Base-by-base conservation (phyloP, 1,284 basidiomycete genomes). In the Naganishia sp. region DNA sequence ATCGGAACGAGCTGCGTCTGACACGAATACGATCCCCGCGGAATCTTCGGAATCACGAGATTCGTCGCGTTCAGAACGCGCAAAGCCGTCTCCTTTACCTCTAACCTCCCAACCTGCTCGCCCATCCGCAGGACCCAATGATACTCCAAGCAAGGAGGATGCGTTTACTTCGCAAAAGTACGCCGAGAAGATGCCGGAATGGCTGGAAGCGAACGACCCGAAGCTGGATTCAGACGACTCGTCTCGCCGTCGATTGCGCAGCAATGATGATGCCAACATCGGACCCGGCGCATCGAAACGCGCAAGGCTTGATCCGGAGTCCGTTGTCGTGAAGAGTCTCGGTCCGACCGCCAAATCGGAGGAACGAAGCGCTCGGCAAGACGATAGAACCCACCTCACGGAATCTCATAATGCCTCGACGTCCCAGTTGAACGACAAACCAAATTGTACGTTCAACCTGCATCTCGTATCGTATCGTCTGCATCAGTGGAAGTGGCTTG, bases 401-500 rank as follows among this genome's bases (percentile, higher is more conserved):
- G 39, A 49, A 17, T 60, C 57, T 9, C 9, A 5, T 21, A 10
- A 18, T 28, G 57, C 46, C 17, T 41, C 25, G 35, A 39, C 15
- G 32, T 57, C 55, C 25, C 23, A n/a, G 35, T 18, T 35, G 47
- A 21, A 35, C 57, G 57, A 50, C 57, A 61, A 61, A 23, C 46
- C 47, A 61, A 61, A 61, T n/a, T 51, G 57, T 61, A 61, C 57
- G 57, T 61, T 47, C 21, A 39, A 13, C 28, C 28, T 51, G 57
- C 32, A 41, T 39, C 18, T 23, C 41, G 45, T 21, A n/a, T 32
- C 50, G n/a, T 58, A 11, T 50, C 57, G 31, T 50, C 49, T 18
- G 47, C 32, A 28, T 61, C 35, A n/a, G 31, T 9, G 32, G 52
- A 21, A 2, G n/a, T 39, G 18, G 11, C 17, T 7, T 41, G 2